Evolutionary conservation across 768 basidiomycete species (phyloP), one percentile per base, ranked within the genome.

Genomic region (Lactifluus piperatus): DNA sequence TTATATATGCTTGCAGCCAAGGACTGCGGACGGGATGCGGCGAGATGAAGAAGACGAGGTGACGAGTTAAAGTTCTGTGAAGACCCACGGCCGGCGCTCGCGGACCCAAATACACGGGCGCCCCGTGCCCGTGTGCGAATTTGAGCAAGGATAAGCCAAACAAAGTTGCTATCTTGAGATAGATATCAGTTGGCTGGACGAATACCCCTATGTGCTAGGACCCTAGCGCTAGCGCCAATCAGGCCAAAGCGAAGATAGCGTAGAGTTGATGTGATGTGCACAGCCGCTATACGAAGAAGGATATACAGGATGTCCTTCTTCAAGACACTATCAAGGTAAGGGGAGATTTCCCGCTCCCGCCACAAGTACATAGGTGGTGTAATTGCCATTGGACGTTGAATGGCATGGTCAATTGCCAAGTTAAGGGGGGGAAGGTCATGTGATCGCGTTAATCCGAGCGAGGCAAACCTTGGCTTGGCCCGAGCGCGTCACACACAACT

Each of bases 61-160:
- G 10, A 49, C 45, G 39, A 46, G 34, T 29, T 44, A 50, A 22
- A 34, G 39, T 59, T 49, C 39, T 27, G 58, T 18, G 58, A 59
- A 59, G 47, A 48, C 27, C 24, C 14, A 20, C n/a, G n/a, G 6
- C 24, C 18, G 48, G 43, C 59, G 59, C 48, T 48, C 27, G 29
- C n/a, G 29, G 52, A 61, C 49, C 54, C 60, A 56, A 61, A 34
- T 61, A 56, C 60, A 56, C 29, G 50, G 60, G 60, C 60, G 60
- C 55, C 55, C 60, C 60, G 60, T 51, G 45, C 27, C 41, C 20
- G n/a, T n/a, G n/a, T 51, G n/a, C 30, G 30, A 46, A 46, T 44
- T n/a, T 47, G 44, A 22, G 55, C 24, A 18, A 18, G 43, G 50
- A 44, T 45, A 27, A 51, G 22, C n/a, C 26, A 14, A 22, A 36